Conservation (phyloP, 306 rosid species). For the Vigna angularis region DNA sequence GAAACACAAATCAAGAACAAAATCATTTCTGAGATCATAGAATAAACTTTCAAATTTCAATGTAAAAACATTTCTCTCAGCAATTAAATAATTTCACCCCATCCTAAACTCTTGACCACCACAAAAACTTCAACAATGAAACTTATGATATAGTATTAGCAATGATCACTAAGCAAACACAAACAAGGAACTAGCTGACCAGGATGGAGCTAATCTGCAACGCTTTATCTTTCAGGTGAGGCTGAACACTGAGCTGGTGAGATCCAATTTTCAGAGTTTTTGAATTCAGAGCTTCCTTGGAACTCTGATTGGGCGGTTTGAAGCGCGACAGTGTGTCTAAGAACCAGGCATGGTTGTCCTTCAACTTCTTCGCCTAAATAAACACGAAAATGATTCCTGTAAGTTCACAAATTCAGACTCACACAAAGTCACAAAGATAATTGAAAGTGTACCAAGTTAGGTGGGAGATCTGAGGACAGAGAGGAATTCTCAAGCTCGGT, state of each 20-base stretch:
- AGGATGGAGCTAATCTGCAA: conserved; percentile 70
- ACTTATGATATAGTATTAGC: neutral
- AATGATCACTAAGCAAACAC: conserved; percentile 23
- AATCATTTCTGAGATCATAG: conserved; percentile 14
- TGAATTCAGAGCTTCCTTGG: conserved; percentile 76
- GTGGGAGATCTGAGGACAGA: conserved; percentile 71
- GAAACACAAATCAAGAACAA: neutral
- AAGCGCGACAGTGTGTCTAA: conserved; percentile 64
- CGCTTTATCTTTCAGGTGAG: conserved; percentile 80
- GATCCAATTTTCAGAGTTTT: conserved; percentile 70
- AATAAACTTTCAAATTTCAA: conserved; percentile 12
- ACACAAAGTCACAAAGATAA: neutral
- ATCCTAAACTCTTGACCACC: neutral
- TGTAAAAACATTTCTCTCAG: conserved; percentile 8
- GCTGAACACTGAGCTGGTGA: conserved; percentile 58
- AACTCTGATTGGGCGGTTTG: conserved; percentile 74
- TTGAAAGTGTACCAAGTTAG: conserved; percentile 61
- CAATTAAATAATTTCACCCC: conserved; percentile 2
- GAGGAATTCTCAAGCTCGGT: conserved; percentile 77
- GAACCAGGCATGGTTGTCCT: conserved; percentile 76
- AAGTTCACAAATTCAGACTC: conserved; percentile 4
- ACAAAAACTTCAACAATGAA: neutral
- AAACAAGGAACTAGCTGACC: conserved; percentile 57
- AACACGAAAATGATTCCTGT: conserved; percentile 30
- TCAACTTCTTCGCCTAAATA: conserved; percentile 75